Base-by-base conservation (phyloP, 495 filamentous ascomycete species). In the Lichina pygmaea region DNA sequence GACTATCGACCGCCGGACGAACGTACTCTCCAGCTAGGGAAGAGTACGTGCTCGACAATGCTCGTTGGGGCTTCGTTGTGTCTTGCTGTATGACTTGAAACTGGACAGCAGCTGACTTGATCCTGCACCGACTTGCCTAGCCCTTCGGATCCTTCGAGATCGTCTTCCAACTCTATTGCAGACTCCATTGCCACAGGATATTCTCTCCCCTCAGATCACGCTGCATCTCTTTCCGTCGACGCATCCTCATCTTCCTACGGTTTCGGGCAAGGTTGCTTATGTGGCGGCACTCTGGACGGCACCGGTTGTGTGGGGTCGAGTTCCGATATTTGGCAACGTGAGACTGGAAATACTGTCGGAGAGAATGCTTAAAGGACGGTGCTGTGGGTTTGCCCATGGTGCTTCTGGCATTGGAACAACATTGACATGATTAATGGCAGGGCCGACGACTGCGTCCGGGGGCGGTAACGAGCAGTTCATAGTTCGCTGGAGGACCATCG, bases 141-240 rank as follows among this genome's bases (percentile, higher is more conserved):
- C 89, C 48, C 68, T 97, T 32, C 72, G 82, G 33, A 79, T 71
- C 46, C 76, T 97, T 33, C 89, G 91, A 61, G 72, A 78, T 31
- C 78, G 75, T 47, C 76, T 97, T 33, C 86, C 89, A 13, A 81
- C 77, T 11, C 70, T 97, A 31, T 68, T 97, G 13, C 76, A 81
- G 52, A 78, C 85, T 8, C 75, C 74, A 6, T 70, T 94, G 0
- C 89, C 89, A 2, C 73, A 75, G 42, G 73, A 81, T 41, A 80
- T 97, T 52, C 79, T 97, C 52, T 80, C 79, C 0, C 89, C 86
- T 0, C 72, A 74, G 54, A 89, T 95, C 50, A 77, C 75, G n/a
- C 74, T 97, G 31, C 79, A 92, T 59, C 79, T 95, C 46, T 97
- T 97, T 62, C 89, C 89, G 31, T 85, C 84, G 3, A 94, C 89